phyloP scores from a whole-genome alignment of 2,329 filamentous ascomycete species.

The Fusarium humuli region DNA sequence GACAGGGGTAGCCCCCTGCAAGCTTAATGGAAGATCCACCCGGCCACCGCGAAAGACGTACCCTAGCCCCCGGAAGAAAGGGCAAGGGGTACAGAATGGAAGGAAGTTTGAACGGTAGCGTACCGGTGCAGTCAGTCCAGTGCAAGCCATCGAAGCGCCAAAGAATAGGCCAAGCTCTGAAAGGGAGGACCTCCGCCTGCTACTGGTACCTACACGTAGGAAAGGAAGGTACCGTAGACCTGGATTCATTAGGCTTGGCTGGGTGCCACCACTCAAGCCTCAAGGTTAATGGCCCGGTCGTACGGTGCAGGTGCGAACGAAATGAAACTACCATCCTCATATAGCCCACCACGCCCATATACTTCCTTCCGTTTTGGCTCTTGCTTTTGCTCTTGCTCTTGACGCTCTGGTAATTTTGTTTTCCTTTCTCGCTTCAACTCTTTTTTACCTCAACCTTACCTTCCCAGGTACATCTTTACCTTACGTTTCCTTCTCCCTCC shows the following conservation, averaged over 20 bases:
- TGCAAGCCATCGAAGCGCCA: constrained; percentile 16
- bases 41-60: constrained; percentile 36
- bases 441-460: constrained; percentile 5
- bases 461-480: constrained; percentile 1
- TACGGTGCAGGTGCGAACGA: constrained; percentile 39
- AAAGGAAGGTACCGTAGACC: constrained; percentile 35
- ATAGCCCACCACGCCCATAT: constrained; percentile 44
- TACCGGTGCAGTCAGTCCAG: constrained; percentile 26
- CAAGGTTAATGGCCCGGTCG: constrained; percentile 43
- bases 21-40: constrained; percentile 37
- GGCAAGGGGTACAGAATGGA: constrained; percentile 30
- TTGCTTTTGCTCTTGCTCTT: constrained; percentile 28
- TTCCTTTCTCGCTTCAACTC: constrained; percentile 33
- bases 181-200: constrained; percentile 39
- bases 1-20: constrained; percentile 26
- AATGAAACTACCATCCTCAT: constrained; percentile 44
- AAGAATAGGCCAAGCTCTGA: constrained; percentile 37
- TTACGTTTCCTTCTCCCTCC: constrained; percentile 4
- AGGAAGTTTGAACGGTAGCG: constrained; percentile 16
- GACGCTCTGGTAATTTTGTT: constrained; percentile 41
- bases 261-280: constrained; percentile 35
- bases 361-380: constrained; percentile 35
- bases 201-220: constrained; percentile 20
- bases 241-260: constrained; percentile 30
- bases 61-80: constrained; percentile 33